Conservation (phyloP, 768 basidiomycete species). For the Boletus sp. region DNA sequence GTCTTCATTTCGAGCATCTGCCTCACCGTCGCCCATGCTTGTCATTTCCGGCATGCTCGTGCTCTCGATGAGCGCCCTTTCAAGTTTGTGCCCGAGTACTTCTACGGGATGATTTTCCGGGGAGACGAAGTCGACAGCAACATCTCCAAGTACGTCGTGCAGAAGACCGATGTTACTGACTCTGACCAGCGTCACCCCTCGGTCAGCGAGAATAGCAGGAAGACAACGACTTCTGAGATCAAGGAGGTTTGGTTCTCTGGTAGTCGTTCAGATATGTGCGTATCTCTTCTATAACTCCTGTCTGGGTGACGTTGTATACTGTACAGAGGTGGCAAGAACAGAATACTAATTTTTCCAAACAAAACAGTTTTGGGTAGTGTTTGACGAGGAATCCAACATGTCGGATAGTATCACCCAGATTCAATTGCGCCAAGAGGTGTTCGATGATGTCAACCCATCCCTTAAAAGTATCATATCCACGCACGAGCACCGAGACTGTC, state of each 20-base stretch:
- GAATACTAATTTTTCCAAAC: no score
- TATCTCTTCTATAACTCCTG: neutral
- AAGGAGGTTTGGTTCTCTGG: conserved; percentile 70
- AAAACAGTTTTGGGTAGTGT: neutral
- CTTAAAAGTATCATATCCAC: neutral
- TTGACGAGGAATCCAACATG: neutral
- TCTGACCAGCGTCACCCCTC: neutral
- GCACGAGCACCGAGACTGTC: conserved; percentile 9
- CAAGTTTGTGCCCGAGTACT: conserved; percentile 50
- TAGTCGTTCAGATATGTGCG: conserved; percentile 34
- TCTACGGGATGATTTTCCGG: conserved; percentile 26
- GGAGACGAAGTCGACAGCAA: neutral
- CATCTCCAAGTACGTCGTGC: conserved; percentile 17
- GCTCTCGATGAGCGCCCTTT: conserved; percentile 56
- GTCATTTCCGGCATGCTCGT: conserved; percentile 20
- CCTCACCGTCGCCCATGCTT: neutral
- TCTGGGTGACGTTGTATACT: neutral
- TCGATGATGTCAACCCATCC: conserved; percentile 1
- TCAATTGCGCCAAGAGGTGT: neutral
- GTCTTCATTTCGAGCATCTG: neutral
- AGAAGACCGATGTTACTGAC: neutral
- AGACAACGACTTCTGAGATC: conserved; percentile 15
- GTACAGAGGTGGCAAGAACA: conserved; percentile 19
- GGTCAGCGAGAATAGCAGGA: neutral
- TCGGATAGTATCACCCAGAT: neutral